Base-by-base conservation (phyloP, 2,329 filamentous ascomycete species). In the Verticillium klebahnii region DNA sequence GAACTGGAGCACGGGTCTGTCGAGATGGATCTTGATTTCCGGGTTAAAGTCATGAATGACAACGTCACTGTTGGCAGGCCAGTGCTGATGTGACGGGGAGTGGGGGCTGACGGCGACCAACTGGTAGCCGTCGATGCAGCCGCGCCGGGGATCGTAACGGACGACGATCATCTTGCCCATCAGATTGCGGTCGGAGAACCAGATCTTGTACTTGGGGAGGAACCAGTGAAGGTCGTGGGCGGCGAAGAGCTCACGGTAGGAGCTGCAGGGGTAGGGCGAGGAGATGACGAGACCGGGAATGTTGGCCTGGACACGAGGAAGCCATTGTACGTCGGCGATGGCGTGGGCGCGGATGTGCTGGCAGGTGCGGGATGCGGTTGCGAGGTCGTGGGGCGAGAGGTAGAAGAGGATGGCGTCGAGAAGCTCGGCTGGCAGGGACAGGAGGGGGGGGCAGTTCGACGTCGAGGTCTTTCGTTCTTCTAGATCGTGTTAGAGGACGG, bases 221-320 rank as follows among this genome's bases (percentile, higher is more conserved):
- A 96, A 97, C 93, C 93, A 97, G 68, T 89, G 86, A 0, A 89
- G 89, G 65, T 95, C 84, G 71, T 95, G 90, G 23, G 87, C 82
- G 52, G 83, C 78, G 72, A 90, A 97, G 2, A 97, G 83, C 31
- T 89, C 82, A 62, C 85, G 85, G 74, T 88, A 97, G 29, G 81
- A 87, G 2, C 76, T 67, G 69, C 83, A 88, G 7, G 89, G 88
- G 7, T 80, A 81, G 0, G 88, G 80, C 1, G 81, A 79, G 1
- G 75, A 74, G 32, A 93, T 75, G 14, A 68, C 65, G 60, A 79
- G 70, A 37, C 83, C 76, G 0, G 89, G 89, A 0, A 95, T 77
- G 65, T 91, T 87, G 6, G 81, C 74, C 69, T 92, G 87, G 14
- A 97, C 84, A 19, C 90, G 80, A 1, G 78, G 75, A 54, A 87